Conservation (phyloP, 768 basidiomycete genomes). For the Asterophora lycoperdoides region DNA sequence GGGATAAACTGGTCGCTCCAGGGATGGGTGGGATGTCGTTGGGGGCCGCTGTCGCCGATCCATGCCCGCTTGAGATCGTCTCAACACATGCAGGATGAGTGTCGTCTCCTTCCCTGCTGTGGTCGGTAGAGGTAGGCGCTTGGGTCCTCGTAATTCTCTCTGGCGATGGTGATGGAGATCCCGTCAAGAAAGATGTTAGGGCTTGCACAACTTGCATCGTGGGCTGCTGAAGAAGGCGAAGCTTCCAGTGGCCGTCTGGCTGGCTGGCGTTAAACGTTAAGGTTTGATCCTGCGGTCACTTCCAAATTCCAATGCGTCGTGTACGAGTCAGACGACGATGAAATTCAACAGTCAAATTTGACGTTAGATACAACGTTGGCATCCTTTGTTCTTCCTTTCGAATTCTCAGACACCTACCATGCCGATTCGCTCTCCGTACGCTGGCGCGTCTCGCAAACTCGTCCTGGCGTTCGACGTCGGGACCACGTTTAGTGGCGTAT, state of each 20-base stretch:
- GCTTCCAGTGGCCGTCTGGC: not conserved
- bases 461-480: slow-evolving; percentile 51
- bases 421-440: slow-evolving; percentile 31
- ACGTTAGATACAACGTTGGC: not conserved
- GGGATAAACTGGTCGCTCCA: too few relatives aligned
- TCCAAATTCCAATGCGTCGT: slow-evolving; percentile 1
- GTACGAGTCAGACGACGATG: slow-evolving; percentile 1
- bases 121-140: not conserved
- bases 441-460: slow-evolving; percentile 37
- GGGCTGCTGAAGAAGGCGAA: not conserved
- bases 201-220: not conserved
- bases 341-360: not conserved
- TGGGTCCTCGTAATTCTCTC: not conserved
- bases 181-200: too few relatives aligned
- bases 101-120: too few relatives aligned
- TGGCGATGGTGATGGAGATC: not conserved
- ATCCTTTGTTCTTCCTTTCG: slow-evolving; percentile 18
- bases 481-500: slow-evolving; percentile 48
- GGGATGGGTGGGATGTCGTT: too few relatives aligned
- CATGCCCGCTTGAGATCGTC: too few relatives aligned
- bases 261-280: not conserved
- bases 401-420: slow-evolving; percentile 3
- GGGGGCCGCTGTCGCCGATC: too few relatives aligned
- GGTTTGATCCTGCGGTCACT: not conserved
- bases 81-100: too few relatives aligned